Conservation (phyloP, 192 early-diverging fungal species). For the Podila minutissima region DNA sequence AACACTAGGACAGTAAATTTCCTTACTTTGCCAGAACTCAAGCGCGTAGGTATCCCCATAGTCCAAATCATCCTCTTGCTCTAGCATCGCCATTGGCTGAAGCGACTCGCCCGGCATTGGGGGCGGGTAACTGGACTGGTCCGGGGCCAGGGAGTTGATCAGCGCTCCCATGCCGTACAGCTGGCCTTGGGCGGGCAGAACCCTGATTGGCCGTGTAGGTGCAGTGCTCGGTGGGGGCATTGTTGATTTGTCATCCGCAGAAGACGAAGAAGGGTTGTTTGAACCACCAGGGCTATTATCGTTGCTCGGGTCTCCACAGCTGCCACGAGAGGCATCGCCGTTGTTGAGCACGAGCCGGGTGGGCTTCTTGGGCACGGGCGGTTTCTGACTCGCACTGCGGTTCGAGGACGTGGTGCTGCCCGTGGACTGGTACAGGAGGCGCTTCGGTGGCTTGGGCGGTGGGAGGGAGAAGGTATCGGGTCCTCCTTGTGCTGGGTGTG, state of each 20-base stretch:
- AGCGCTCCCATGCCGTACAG: slow-evolving; percentile 23
- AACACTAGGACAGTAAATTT: background rate
- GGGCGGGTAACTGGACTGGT: background rate
- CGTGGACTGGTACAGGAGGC: slow-evolving; percentile 23
- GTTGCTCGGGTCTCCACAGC: background rate
- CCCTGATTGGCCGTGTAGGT: slow-evolving; percentile 5
- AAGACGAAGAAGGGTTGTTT: too few relatives aligned
- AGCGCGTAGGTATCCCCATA: background rate
- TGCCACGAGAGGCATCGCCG: background rate
- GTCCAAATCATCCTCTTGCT: background rate
- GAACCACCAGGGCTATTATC: background rate
- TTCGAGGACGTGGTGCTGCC: slow-evolving; percentile 42
- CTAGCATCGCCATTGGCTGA: background rate
- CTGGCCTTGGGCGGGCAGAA: slow-evolving; percentile 16
- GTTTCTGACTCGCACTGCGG: slow-evolving; percentile 16
- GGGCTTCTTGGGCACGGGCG: slow-evolving; percentile 39
- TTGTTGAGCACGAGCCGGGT: slow-evolving; percentile 7
- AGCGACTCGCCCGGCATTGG: background rate
- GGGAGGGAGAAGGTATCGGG: background rate
- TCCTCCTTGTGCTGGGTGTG: background rate
- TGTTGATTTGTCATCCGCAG: background rate
- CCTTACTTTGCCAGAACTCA: slow-evolving; percentile 1
- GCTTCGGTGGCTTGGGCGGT: slow-evolving; percentile 40
- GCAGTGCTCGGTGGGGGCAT: background rate
- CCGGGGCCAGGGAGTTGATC: background rate